Base-by-base conservation (phyloP, 2,329 filamentous ascomycete species). In the Colletotrichum australisinense region DNA sequence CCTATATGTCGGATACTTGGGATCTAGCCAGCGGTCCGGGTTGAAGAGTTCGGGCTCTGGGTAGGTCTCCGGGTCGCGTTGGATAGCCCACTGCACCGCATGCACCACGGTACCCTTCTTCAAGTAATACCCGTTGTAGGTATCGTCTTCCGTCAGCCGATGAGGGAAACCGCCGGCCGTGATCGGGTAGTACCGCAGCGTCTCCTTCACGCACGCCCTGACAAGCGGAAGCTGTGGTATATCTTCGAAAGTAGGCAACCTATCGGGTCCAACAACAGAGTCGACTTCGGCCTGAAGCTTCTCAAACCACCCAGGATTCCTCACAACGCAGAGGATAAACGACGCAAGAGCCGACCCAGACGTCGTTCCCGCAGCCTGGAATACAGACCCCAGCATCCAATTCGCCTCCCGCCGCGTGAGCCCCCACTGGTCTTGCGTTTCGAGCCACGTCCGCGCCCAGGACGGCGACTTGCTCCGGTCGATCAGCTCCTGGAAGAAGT, bases 111-210 rank as follows among this genome's bases (percentile, higher is more conserved):
- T 84, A 3, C 87, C 87, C 59, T 84, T 85, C 0, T 85, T 84
- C 35, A 89, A 86, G 76, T 86, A 85, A 74, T 86, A 89, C 0
- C 87, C 88, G 2, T 86, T 79, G 69, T 88, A 89, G 28, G 87
- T 82, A 72, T 89, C 87, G 67, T 89, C 87, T 58, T 85, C 81
- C 64, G 86, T 86, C 7, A 85, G 79, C 0, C 86, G 85, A 72
- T 89, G 88, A 0, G 88, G 86, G 6, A 90, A 87, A 4, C 85
- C 85, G 80, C 74, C 14, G 3, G 62, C 55, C 7, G 49, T 56
- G 35, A 89, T 87, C 24, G 87, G 87, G 58, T 87, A 82, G 86
- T 86, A 89, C 12, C 88, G 83, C 22, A 89, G 80, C 0, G 83
- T 82, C 78, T 90, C 81, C 68, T 76, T 83, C 67, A 85, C 80